Evolutionary conservation across 305 asterid species (phyloP).

Genomic region (Ajuga reptans): DNA sequence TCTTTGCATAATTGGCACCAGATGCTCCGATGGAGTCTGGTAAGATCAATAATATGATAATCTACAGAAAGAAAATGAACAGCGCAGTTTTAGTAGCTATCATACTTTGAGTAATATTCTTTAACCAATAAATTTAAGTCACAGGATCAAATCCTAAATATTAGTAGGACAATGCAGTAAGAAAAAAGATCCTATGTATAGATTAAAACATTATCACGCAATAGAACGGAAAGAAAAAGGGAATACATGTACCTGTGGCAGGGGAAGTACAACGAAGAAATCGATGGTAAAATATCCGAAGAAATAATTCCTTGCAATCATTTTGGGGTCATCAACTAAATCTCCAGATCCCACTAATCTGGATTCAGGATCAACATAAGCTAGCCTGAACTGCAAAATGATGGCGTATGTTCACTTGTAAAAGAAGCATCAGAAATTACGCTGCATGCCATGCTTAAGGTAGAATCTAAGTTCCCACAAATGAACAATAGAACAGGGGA

Average conservation of each 20-base stretch:
- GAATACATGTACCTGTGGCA: conserved; percentile 57
- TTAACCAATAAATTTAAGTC: too few relatives aligned
- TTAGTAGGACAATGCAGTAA: background rate
- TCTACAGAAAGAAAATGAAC: conserved; percentile 31
- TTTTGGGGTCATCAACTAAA: conserved; percentile 65
- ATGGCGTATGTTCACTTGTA: conserved; percentile 2
- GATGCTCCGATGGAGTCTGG: conserved; percentile 40
- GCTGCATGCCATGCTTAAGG: background rate
- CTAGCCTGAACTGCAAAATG: conserved; percentile 78
- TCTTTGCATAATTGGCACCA: conserved; percentile 61
- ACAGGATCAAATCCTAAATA: background rate
- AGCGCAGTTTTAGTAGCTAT: background rate
- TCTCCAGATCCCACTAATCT: conserved; percentile 82
- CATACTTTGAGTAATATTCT: too few relatives aligned
- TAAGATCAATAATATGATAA: conserved; percentile 47
- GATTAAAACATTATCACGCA: background rate
- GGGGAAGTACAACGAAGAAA: conserved; percentile 56
- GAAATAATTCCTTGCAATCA: conserved; percentile 61
- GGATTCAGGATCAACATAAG: conserved; percentile 79
- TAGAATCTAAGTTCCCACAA: background rate
- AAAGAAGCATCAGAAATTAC: conserved; percentile 1
- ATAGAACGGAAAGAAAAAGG: background rate
- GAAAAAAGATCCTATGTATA: background rate
- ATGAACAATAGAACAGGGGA: too few relatives aligned
- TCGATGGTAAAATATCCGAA: conserved; percentile 50